phyloP scores from a whole-genome alignment of 2,329 filamentous ascomycete genomes.

The Orbilia ellipsospora region DNA sequence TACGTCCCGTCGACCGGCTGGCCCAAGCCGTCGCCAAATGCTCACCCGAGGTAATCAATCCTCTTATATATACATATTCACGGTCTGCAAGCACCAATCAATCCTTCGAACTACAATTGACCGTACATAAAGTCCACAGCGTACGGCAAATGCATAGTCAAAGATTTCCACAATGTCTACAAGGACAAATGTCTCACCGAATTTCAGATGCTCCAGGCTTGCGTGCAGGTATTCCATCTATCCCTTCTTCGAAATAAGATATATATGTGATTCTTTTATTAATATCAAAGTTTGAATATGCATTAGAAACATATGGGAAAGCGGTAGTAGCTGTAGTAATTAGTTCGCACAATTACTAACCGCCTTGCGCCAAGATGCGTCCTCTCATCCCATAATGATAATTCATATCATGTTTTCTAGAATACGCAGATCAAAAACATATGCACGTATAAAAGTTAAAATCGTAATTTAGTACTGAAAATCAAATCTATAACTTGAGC shows the following conservation, averaged over 20 bases:
- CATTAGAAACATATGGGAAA: conserved; percentile 46
- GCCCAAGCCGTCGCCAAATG: conserved; percentile 75
- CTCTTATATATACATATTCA: not conserved
- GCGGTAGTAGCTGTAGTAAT: conserved; percentile 8
- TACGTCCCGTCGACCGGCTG: conserved; percentile 75
- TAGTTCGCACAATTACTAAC: too few relatives aligned
- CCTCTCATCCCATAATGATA: too few relatives aligned
- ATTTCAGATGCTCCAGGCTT: conserved; percentile 66
- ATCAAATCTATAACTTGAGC: conserved; percentile 72
- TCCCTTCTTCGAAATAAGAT: not conserved
- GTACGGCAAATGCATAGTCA: conserved; percentile 90
- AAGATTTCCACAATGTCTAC: conserved; percentile 87
- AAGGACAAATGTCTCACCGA: conserved; percentile 90
- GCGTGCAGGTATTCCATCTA: conserved; percentile 30
- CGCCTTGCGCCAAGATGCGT: too few relatives aligned
- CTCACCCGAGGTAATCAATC: conserved; percentile 69
- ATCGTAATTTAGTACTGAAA: not conserved
- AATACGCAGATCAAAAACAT: too few relatives aligned
- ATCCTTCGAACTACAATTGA: conserved; percentile 22
- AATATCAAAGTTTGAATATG: not conserved
- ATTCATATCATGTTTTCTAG: too few relatives aligned
- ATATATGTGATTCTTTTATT: not conserved
- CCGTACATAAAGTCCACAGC: conserved; percentile 72
- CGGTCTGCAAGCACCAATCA: not conserved
- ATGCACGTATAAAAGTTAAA: too few relatives aligned